Conservation (phyloP, 805 yeast genomes). For the Hyphopichia homilentoma region DNA sequence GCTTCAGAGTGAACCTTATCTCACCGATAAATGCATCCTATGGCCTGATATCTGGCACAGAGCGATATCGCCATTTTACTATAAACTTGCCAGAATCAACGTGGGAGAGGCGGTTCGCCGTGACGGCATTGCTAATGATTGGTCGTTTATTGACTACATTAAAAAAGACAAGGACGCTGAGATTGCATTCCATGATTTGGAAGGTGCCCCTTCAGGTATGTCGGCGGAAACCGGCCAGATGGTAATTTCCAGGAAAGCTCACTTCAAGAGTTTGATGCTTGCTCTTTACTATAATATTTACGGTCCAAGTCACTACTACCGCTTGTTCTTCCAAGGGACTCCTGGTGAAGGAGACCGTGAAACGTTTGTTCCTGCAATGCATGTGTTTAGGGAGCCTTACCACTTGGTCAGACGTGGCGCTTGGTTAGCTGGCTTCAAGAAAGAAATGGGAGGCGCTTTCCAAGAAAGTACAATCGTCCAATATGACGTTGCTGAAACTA, state of each 20-base stretch:
- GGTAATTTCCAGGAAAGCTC: constrained; percentile 24
- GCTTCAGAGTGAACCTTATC: constrained; percentile 13
- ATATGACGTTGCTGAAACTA: constrained; percentile 14
- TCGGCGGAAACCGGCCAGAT: constrained; percentile 26
- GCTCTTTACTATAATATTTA: constrained; percentile 24
- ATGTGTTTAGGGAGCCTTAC: constrained; percentile 23
- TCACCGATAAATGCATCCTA: constrained; percentile 16
- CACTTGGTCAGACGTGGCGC: constrained; percentile 11
- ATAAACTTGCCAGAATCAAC: constrained; percentile 19
- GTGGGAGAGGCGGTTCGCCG: constrained; percentile 18
- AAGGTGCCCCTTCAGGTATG: constrained; percentile 16
- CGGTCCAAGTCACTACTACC: constrained; percentile 20
- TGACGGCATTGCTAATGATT: constrained; percentile 20
- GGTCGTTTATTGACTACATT: constrained; percentile 11
- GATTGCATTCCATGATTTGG: constrained; percentile 20
- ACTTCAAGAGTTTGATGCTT: constrained; percentile 19
- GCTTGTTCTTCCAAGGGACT: constrained; percentile 24
- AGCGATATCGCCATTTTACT: constrained; percentile 17
- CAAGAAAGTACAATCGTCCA: constrained; percentile 17
- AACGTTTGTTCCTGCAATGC: constrained; percentile 26
- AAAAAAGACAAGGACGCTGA: constrained; percentile 7
- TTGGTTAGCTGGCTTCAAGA: constrained; percentile 7
- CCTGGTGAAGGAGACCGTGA: constrained; percentile 25
- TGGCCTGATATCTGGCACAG: constrained; percentile 28
- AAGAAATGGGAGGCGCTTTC: constrained; percentile 8